Evolutionary conservation across 805 yeast genomes (phyloP).

Genomic region (Maudiozyma bulderi): DNA sequence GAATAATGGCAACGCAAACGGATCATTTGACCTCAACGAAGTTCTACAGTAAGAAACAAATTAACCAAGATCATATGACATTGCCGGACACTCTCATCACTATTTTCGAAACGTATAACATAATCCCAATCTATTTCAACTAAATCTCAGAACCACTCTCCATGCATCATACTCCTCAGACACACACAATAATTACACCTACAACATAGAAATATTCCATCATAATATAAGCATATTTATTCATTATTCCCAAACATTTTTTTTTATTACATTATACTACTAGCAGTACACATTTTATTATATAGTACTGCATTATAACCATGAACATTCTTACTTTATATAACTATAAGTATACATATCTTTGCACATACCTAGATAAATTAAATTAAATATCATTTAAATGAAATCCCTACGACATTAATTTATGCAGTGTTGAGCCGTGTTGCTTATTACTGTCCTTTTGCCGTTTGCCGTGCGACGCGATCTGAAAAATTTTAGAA

Average conservation of each 20-base stretch:
- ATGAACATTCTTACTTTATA: not conserved
- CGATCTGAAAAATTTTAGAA: constrained; percentile 5
- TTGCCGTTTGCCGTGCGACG: not conserved
- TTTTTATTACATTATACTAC: too few species aligned
- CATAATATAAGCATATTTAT: not conserved
- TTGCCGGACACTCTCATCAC: too few species aligned
- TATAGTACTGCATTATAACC: too few species aligned
- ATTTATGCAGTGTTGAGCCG: not conserved
- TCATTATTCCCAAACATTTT: not conserved
- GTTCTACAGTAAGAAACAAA: constrained; percentile 14
- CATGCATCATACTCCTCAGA: too few species aligned
- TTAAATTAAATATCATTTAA: not conserved
- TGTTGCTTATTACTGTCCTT: not conserved
- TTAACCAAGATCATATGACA: not conserved
- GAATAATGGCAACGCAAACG: constrained; percentile 11
- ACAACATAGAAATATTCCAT: not conserved
- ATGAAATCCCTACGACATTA: not conserved
- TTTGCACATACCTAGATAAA: not conserved
- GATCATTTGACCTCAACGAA: constrained; percentile 20
- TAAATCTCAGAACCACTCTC: not conserved
- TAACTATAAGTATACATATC: not conserved
- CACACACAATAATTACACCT: not conserved
- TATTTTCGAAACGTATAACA: too few species aligned
- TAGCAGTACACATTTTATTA: too few species aligned
- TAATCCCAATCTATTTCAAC: not conserved